phyloP scores from a whole-genome alignment of 1,284 basidiomycete genomes.

The Thelephora terrestris region DNA sequence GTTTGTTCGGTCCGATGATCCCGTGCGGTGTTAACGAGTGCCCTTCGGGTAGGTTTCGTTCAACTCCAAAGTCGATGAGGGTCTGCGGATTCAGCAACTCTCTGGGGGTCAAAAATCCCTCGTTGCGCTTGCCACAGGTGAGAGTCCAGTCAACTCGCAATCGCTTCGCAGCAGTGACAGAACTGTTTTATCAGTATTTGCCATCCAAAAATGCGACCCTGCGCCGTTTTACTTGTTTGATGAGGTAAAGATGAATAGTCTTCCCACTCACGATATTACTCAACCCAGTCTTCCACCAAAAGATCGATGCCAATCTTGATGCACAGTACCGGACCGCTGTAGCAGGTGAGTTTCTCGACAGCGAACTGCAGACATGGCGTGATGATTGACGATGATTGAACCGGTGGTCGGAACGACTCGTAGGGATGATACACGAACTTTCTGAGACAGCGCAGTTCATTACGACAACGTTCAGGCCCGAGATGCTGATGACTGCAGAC shows the following conservation, averaged over 20 bases:
- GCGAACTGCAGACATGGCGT: background rate
- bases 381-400: slow-evolving; percentile 3
- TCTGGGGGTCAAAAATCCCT: slow-evolving; percentile 98
- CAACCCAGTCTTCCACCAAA: slow-evolving; percentile 3
- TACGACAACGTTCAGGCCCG: slow-evolving; percentile 96
- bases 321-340: slow-evolving; percentile 97
- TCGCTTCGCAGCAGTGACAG: background rate
- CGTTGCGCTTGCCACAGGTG: slow-evolving; percentile 90
- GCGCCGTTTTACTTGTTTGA: slow-evolving; percentile 99
- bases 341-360: slow-evolving; percentile 50
- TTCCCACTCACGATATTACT: background rate
- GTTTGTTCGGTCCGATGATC: background rate
- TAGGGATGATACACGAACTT: slow-evolving; percentile 92
- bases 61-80: slow-evolving; percentile 96
- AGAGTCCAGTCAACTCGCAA: slow-evolving; percentile 4
- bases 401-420: background rate
- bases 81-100: slow-evolving; percentile 90
- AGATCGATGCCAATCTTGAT: slow-evolving; percentile 97
- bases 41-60: slow-evolving; percentile 70
- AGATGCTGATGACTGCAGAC: slow-evolving; percentile 92
- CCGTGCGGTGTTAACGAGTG: slow-evolving; percentile 1
- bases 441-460: slow-evolving; percentile 91
- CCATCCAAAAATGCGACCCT: slow-evolving; percentile 98
- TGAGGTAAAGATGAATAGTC: slow-evolving; percentile 44
- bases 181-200: slow-evolving; percentile 59